Conservation (phyloP, 352 stramenopile genomes). For the Globisporangium iwayamae region DNA sequence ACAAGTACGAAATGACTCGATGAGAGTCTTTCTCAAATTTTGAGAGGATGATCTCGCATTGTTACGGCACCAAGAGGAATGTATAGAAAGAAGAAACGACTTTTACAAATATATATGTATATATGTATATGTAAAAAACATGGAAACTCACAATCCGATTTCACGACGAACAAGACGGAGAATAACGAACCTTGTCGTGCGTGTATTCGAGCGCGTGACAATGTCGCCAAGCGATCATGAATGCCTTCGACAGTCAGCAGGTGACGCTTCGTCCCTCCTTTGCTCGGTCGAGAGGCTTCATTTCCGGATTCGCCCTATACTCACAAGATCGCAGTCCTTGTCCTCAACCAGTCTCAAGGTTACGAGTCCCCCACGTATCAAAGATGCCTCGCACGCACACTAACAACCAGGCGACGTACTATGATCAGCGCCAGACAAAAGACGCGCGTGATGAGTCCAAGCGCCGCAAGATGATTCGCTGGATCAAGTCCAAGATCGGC, state of each 20-base stretch:
- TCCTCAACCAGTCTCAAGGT: too few relatives aligned
- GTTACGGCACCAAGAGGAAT: too few relatives aligned
- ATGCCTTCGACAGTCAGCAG: not conserved
- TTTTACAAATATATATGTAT: not conserved
- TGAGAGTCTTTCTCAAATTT: too few relatives aligned
- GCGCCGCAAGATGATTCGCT: constrained; percentile 60
- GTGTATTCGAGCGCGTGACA: constrained; percentile 1
- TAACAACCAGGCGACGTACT: constrained; percentile 15
- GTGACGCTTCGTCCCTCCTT: not conserved
- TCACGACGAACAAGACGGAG: constrained; percentile 2
- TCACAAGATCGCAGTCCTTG: not conserved
- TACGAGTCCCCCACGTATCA: too few relatives aligned
- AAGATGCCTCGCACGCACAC: too few relatives aligned
- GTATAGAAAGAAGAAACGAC: not conserved
- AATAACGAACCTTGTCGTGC: constrained; percentile 1
- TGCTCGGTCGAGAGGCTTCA: not conserved
- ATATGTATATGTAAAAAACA: not conserved
- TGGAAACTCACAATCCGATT: constrained; percentile 1
- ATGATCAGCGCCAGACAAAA: constrained; percentile 32
- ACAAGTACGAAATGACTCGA: too few relatives aligned
- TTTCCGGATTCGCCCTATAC: constrained; percentile 4
- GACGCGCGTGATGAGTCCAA: constrained; percentile 48
- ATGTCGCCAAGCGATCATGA: not conserved
- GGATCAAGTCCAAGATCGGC: constrained; percentile 56
- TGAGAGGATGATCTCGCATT: too few relatives aligned